Evolutionary conservation across 2,329 filamentous ascomycete species (phyloP).

Genomic region (Coniochaeta ligniaria): DNA sequence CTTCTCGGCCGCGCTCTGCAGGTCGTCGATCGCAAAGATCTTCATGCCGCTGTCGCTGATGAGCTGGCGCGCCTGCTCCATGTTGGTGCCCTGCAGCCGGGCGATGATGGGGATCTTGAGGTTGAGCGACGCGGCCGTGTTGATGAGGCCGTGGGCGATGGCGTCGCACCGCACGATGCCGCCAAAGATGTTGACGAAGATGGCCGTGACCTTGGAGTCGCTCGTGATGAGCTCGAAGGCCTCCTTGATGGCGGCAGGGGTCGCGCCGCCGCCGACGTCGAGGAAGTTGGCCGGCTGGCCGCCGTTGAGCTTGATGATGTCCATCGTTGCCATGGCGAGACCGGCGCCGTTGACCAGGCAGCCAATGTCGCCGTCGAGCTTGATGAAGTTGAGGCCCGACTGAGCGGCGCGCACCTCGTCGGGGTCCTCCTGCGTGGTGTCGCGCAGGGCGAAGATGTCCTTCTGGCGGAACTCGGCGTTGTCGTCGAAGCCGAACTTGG

Average conservation of each 20-base stretch:
- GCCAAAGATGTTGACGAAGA: constrained; percentile 99
- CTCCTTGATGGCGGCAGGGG: constrained; percentile 91
- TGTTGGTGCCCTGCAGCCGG: constrained; percentile 96
- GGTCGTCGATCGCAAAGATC: constrained; percentile 99
- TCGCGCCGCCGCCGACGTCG: constrained; percentile 96
- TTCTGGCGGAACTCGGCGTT: constrained; percentile 98
- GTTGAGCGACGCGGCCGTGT: constrained; percentile 90
- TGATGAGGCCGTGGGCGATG: constrained; percentile 93
- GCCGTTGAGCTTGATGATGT: constrained; percentile 99
- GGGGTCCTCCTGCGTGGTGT: constrained; percentile 89
- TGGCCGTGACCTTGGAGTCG: constrained; percentile 95
- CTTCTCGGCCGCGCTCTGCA: constrained; percentile 96
- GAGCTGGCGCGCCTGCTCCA: constrained; percentile 84
- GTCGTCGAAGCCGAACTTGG: constrained; percentile 98
- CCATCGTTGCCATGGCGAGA: constrained; percentile 99
- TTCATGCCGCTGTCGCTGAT: constrained; percentile 98
- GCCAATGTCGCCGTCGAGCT: constrained; percentile 98
- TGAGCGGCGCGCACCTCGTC: constrained; percentile 96
- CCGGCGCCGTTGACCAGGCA: constrained; percentile 98
- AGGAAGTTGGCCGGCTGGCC: constrained; percentile 96
- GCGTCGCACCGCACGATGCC: constrained; percentile 97
- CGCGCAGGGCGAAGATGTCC: constrained; percentile 90
- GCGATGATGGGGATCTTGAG: constrained; percentile 95
- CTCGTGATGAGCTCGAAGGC: constrained; percentile 98
- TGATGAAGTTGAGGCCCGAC: constrained; percentile 98